Base-by-base conservation (phyloP, 2,329 filamentous ascomycete genomes). In the Fusarium proliferatum region DNA sequence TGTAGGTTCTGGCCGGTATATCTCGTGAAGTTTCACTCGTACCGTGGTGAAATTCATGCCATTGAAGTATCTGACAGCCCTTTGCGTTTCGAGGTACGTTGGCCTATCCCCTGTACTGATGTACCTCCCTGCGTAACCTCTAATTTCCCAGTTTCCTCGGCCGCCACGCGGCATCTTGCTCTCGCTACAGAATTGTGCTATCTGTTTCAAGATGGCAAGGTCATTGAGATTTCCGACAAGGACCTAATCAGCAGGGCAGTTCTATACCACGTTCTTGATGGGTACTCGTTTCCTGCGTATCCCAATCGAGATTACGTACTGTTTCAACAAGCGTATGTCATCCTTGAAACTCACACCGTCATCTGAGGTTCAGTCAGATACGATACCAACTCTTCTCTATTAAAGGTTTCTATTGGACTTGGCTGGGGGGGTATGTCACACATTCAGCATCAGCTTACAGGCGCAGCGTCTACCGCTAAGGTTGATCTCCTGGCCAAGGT, bases 331-430 rank as follows among this genome's bases (percentile, higher is more conserved):
- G 21, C 11, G 13, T 34, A 48, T 15, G 33, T 15, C 1, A 48
- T 41, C 4, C 2, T 19, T 1, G 16, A 61, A 23, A 42, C 36
- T 9, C 17, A 21, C 11, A 30, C 19, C 1, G 4, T 41, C 36
- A 28, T 61, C 28, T 23, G 5, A 8, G 36, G 34, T 3, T n/a
- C 34, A 6, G 8, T 34, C 6, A 23, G 28, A 48, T 28, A 16
- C 16, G 1, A 49, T 30, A n/a, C 8, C 0, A 21, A 17, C 2
- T 7, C 30, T 3, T 1, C 28, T 9, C 8, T 36, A 19, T 36
- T 21, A 1, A 49, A 49, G 4, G 15, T 36, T 16, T 23, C 21
- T 6, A n/a, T 49, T 2, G 4, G 8, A 11, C 16, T 30, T 3
- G 16, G 42, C 16, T 49, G 19, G 9, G 19, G 48, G 9, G 42